These are phyloP conservation scores for Ascochyta lentis DNA, from an alignment of 2,329 filamentous ascomycete species.

Conservation along the genomic window DNA sequence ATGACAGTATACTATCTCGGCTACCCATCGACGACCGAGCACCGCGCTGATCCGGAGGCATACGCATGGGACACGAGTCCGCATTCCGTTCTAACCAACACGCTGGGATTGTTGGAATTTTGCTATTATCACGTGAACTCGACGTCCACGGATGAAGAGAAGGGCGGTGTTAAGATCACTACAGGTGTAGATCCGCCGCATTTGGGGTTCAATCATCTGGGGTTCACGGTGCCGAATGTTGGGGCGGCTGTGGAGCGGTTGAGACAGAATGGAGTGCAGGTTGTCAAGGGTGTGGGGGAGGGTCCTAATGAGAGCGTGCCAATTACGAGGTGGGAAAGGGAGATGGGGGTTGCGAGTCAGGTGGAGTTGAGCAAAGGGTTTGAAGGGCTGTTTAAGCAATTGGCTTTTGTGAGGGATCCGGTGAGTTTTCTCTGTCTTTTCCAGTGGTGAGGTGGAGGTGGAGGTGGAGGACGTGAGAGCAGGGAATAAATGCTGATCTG, in stretches of 20 bases:
- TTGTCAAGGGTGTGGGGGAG: slow-evolving; percentile 18
- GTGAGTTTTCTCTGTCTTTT: neutral
- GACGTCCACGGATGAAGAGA: too few relatives aligned
- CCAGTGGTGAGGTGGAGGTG: neutral
- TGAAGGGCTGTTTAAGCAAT: neutral
- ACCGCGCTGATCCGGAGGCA: neutral
- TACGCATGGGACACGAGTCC: neutral
- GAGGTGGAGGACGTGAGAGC: neutral
- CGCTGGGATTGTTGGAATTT: neutral
- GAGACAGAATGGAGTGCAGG: slow-evolving; percentile 33
- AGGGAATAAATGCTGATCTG: slow-evolving; percentile 6
- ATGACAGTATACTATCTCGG: slow-evolving; percentile 45
- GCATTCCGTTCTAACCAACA: neutral
- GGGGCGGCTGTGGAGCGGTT: slow-evolving; percentile 29
- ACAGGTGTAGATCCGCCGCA: slow-evolving; percentile 19
- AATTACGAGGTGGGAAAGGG: neutral
- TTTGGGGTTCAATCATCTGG: slow-evolving; percentile 45
- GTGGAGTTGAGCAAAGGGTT: neutral
- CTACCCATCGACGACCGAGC: neutral
- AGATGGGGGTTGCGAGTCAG: neutral
- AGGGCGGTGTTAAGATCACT: too few relatives aligned
- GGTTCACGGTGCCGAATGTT: slow-evolving; percentile 46
- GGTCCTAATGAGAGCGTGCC: slow-evolving; percentile 27
- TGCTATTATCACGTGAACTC: neutral
- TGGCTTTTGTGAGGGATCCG: neutral